Evolutionary conservation across 495 filamentous ascomycete genomes (phyloP).

Genomic region (Friedmanniomyces endolithicus): DNA sequence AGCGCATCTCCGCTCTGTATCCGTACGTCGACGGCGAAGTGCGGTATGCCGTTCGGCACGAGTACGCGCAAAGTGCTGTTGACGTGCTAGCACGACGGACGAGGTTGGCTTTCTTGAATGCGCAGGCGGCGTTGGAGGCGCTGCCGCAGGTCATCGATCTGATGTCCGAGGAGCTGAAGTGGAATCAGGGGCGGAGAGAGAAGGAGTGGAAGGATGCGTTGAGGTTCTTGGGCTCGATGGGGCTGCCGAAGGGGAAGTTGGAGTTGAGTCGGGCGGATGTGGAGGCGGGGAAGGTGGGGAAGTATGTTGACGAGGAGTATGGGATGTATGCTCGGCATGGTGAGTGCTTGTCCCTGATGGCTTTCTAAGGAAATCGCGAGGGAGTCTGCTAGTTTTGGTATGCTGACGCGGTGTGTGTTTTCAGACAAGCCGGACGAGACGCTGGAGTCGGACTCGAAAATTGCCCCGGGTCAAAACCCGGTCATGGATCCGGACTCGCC

Average conservation of each 20-base stretch:
- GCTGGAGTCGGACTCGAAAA: slow-evolving; percentile 39
- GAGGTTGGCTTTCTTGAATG: slow-evolving; percentile 85
- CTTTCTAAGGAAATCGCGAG: too few relatives aligned
- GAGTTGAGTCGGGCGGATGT: slow-evolving; percentile 61
- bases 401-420: not conserved
- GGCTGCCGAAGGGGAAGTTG: slow-evolving; percentile 65
- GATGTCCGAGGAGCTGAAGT: slow-evolving; percentile 80
- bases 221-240: slow-evolving; percentile 71
- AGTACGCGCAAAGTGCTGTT: slow-evolving; percentile 88
- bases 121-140: slow-evolving; percentile 85
- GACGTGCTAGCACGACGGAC: slow-evolving; percentile 85
- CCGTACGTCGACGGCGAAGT: slow-evolving; percentile 97
- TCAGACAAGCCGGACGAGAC: slow-evolving; percentile 48
- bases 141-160: slow-evolving; percentile 82
- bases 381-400: too few relatives aligned
- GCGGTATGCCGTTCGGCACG: slow-evolving; percentile 75
- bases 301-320: slow-evolving; percentile 45
- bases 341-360: slow-evolving; percentile 28
- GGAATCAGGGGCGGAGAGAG: slow-evolving; percentile 63
- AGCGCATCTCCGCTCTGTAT: slow-evolving; percentile 69
- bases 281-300: slow-evolving; percentile 52
- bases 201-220: slow-evolving; percentile 78
- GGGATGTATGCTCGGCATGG: slow-evolving; percentile 68
- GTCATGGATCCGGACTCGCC: slow-evolving; percentile 30
- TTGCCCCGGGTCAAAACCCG: slow-evolving; percentile 30